phyloP scores from a whole-genome alignment of 202 grass and related monocot genomes.

The Hordeum pubiflorum region DNA sequence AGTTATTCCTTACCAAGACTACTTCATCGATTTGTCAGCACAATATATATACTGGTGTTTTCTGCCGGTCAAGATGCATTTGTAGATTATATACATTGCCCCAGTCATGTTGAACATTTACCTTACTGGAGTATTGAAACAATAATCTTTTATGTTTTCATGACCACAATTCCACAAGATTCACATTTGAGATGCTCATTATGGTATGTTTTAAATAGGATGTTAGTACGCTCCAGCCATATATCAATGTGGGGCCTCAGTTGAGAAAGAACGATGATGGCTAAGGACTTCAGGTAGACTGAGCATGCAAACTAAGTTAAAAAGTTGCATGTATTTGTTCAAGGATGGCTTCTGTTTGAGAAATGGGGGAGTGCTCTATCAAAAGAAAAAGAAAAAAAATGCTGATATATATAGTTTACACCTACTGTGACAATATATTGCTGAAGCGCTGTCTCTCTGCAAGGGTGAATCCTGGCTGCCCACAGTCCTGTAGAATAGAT shows the following conservation, averaged over 20 bases:
- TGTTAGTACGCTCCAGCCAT: neutral
- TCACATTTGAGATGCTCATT: neutral
- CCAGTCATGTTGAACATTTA: neutral
- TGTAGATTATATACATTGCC: neutral
- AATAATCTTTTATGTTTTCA: slow-evolving; percentile 1
- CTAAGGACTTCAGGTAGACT: neutral
- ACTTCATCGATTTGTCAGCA: neutral
- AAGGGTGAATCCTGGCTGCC: slow-evolving; percentile 87
- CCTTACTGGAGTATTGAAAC: neutral
- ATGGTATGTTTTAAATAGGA: neutral
- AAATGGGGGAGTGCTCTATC: neutral
- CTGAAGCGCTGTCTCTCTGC: slow-evolving; percentile 74
- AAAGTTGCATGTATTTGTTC: neutral
- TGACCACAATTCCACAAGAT: neutral
- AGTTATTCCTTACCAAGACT: neutral
- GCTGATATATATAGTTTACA: slow-evolving; percentile 29
- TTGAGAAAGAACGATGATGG: neutral
- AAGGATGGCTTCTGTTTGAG: neutral
- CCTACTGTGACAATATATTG: slow-evolving; percentile 75
- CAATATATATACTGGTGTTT: neutral
- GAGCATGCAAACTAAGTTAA: slow-evolving; percentile 1
- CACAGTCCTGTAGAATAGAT: slow-evolving; percentile 62
- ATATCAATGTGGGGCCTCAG: neutral
- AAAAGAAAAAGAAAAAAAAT: slow-evolving; percentile 1
- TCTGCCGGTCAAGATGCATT: neutral